A percentile compares a stretch with the other conserved stretches of the same genome.
Evolutionary conservation across 2,329 filamentous ascomycete species (phyloP).

Genomic region (Monascus ruber): DNA sequence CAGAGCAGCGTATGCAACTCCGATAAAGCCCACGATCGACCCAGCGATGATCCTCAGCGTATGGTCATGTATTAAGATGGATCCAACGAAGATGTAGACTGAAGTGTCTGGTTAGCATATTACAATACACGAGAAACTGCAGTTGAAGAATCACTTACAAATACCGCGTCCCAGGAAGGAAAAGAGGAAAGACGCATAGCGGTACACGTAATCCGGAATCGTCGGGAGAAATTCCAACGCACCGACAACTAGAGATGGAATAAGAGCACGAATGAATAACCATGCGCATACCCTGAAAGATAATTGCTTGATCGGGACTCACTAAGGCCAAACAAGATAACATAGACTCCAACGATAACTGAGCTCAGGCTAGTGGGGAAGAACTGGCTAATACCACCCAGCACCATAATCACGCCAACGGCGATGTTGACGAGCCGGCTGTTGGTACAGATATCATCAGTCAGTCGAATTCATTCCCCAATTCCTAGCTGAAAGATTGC

Average conservation of each 20-base stretch:
- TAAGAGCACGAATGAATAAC: constrained; percentile 7
- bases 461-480: background rate
- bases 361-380: constrained; percentile 40
- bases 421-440: constrained; percentile 93
- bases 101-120: constrained; percentile 3
- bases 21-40: constrained; percentile 63
- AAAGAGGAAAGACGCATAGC: constrained; percentile 96
- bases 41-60: constrained; percentile 65
- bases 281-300: constrained; percentile 1
- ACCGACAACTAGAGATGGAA: constrained; percentile 45
- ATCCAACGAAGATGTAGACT: constrained; percentile 97
- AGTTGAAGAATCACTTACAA: constrained; percentile 52
- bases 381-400: constrained; percentile 56
- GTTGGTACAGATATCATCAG: constrained; percentile 10
- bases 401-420: constrained; percentile 73
- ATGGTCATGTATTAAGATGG: constrained; percentile 61
- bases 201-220: constrained; percentile 81
- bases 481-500: constrained; percentile 6
- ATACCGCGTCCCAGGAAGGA: constrained; percentile 90
- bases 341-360: constrained; percentile 72
- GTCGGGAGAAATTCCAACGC: constrained; percentile 70
- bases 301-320: constrained; percentile 22
- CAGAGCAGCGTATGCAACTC: constrained; percentile 63
- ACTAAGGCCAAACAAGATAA: constrained; percentile 84
- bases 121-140: background rate